Conservation (phyloP, 106 monocot genomes). For the Cymbidium sinense region DNA sequence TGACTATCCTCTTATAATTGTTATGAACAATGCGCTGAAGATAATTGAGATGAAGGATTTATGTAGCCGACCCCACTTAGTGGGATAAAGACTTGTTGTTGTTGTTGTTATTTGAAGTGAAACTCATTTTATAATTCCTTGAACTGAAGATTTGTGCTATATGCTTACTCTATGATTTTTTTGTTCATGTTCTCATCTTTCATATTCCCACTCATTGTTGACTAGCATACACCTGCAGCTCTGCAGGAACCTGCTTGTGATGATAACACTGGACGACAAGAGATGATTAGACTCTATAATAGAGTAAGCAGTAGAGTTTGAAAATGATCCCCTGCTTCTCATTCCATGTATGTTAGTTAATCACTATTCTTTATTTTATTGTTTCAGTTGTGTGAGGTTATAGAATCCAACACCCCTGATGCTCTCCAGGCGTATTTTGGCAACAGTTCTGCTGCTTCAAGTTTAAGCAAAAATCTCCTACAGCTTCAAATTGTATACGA, state of each 20-base stretch:
- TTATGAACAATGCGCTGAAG: too few species aligned
- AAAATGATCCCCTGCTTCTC: background rate
- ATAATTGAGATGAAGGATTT: too few species aligned
- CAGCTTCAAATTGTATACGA: conserved; percentile 42
- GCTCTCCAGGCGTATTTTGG: conserved; percentile 32
- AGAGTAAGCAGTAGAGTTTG: conserved; percentile 28
- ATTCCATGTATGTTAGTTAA: background rate
- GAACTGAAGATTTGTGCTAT: too few species aligned
- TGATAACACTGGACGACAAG: conserved; percentile 23
- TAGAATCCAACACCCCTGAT: conserved; percentile 35
- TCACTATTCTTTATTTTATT: background rate
- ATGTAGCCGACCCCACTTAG: too few species aligned
- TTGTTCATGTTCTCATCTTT: background rate
- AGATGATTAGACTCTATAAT: conserved; percentile 45
- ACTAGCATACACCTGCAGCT: conserved; percentile 26
- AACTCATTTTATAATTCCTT: too few species aligned
- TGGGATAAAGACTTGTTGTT: too few species aligned
- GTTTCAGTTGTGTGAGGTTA: conserved; percentile 51
- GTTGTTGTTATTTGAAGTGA: too few species aligned
- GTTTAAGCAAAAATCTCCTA: conserved; percentile 32
- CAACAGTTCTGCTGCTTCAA: conserved; percentile 28
- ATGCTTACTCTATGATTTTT: background rate
- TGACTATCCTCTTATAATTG: too few species aligned
- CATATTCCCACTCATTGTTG: background rate
- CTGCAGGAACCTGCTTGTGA: conserved; percentile 22